phyloP scores from a whole-genome alignment of 306 rosid species.

The Fragaria ananassa region DNA sequence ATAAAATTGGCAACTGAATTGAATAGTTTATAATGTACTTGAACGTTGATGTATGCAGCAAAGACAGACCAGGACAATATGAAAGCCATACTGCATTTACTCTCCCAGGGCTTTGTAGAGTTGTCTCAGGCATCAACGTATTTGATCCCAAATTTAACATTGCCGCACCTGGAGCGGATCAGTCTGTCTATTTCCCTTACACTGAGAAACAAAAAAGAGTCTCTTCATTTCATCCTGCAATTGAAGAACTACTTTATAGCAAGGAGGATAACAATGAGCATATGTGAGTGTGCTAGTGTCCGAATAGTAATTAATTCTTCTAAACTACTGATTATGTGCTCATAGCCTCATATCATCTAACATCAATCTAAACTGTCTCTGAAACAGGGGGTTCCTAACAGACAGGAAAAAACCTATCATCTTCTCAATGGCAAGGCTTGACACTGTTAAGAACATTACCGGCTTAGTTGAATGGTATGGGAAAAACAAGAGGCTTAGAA shows the following conservation, averaged over 20 bases:
- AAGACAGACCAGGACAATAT: slow-evolving; percentile 87
- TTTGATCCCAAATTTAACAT: slow-evolving; percentile 94
- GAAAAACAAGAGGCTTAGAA: slow-evolving; percentile 65
- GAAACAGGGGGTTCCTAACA: slow-evolving; percentile 62
- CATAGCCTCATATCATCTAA: slow-evolving; percentile 9
- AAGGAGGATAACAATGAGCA: slow-evolving; percentile 68
- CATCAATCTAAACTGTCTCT: slow-evolving; percentile 10
- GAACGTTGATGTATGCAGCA: slow-evolving; percentile 52
- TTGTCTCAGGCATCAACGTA: slow-evolving; percentile 87
- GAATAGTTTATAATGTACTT: slow-evolving; percentile 19
- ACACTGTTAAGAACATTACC: slow-evolving; percentile 72
- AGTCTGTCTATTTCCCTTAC: slow-evolving; percentile 66
- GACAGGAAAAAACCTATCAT: slow-evolving; percentile 77
- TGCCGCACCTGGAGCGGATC: slow-evolving; percentile 92
- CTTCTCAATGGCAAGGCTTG: slow-evolving; percentile 92
- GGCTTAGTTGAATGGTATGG: slow-evolving; percentile 87
- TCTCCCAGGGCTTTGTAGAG: slow-evolving; percentile 87
- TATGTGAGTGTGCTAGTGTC: slow-evolving; percentile 47
- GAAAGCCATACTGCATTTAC: slow-evolving; percentile 88
- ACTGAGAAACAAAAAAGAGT: slow-evolving; percentile 52
- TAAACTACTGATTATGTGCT: not conserved
- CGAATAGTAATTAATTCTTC: not conserved
- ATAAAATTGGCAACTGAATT: not conserved
- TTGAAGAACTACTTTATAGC: slow-evolving; percentile 73
- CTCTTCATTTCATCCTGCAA: slow-evolving; percentile 51